phyloP scores from a whole-genome alignment of 345 rosid species.

The Arabis alpina region DNA sequence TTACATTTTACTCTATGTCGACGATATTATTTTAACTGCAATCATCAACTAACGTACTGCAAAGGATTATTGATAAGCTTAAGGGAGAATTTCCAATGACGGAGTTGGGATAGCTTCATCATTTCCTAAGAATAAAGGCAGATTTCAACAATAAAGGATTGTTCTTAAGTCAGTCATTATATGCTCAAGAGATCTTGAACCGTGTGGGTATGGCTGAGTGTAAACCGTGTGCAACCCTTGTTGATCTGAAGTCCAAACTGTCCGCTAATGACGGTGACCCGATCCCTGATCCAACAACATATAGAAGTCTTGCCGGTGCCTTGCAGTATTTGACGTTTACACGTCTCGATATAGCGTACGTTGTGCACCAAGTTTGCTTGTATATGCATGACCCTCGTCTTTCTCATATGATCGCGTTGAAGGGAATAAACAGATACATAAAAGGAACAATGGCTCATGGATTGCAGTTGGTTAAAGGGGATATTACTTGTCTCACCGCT shows the following conservation, averaged over 20 bases:
- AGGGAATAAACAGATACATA: neutral
- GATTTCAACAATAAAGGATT: neutral
- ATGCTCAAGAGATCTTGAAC: neutral
- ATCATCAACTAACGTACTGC: no score
- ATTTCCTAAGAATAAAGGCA: neutral
- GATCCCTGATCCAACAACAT: neutral
- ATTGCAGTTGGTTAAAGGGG: no score
- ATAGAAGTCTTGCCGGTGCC: neutral
- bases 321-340: neutral
- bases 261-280: fast-evolving
- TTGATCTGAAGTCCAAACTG: neutral
- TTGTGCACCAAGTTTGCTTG: neutral
- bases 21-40: no score
- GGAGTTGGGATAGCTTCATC: neutral
- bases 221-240: fast-evolving
- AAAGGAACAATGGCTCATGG: neutral
- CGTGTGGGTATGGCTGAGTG: neutral
- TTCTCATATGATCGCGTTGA: neutral
- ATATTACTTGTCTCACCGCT: neutral
- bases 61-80: no score
- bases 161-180: neutral
- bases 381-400: neutral
- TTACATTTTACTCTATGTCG: no score
- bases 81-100: no score
- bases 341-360: no score